A percentile compares a stretch with the other conserved stretches of the same genome.
These are phyloP conservation scores for Trichoderma atrobrunneum DNA, from an alignment of 2,329 filamentous ascomycete genomes.

Conservation along the genomic window DNA sequence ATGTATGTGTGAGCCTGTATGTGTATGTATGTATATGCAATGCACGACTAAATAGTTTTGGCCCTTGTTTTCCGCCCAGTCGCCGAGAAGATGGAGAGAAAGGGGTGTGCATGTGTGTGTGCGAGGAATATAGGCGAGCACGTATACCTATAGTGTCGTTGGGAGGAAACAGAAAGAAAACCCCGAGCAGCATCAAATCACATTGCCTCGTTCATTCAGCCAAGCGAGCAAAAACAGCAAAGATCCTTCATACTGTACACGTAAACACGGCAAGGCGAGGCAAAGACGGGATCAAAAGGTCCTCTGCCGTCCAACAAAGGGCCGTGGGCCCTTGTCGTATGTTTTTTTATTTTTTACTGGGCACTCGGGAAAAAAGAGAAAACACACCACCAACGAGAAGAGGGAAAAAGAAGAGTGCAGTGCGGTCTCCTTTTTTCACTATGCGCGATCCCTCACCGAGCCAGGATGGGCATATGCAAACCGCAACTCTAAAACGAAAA, in stretches of 20 bases:
- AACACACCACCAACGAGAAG: neutral
- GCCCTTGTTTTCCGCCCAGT: neutral
- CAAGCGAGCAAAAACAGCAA: neutral
- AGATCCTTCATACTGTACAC: neutral
- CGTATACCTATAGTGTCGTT: too few relatives aligned
- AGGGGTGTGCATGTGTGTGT: neutral
- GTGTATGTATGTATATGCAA: neutral
- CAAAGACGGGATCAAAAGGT: neutral
- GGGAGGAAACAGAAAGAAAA: neutral
- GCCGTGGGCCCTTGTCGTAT: neutral
- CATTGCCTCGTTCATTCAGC: neutral
- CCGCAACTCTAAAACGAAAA: neutral
- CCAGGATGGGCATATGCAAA: constrained; percentile 4
- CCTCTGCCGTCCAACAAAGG: neutral
- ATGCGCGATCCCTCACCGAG: neutral
- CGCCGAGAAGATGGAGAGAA: neutral
- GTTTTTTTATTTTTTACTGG: neutral
- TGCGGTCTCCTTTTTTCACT: neutral
- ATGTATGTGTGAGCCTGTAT: neutral
- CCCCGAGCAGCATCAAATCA: neutral
- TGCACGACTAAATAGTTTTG: constrained; percentile 3
- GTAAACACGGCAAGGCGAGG: too few relatives aligned
- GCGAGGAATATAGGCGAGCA: neutral
- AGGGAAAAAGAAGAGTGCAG: neutral
- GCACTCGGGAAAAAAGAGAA: neutral